phyloP scores from a whole-genome alignment of 257 asterid genomes.

The Gynochthodes officinalis region DNA sequence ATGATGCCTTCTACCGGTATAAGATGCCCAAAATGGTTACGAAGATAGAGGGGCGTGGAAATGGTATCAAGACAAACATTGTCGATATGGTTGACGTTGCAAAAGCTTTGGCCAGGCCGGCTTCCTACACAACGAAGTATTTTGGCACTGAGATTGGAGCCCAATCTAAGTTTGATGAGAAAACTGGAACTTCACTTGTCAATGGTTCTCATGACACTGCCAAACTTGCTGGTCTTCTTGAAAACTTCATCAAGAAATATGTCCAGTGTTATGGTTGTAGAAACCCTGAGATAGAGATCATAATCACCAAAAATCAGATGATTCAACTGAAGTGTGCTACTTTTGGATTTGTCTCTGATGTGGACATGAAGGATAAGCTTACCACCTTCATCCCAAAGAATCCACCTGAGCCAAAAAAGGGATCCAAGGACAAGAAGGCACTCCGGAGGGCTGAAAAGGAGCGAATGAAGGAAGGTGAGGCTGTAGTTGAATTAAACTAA shows the following conservation, averaged over 20 bases:
- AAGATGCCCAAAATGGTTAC: conserved; percentile 43
- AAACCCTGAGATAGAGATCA: conserved; percentile 38
- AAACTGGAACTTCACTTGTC: too few species aligned
- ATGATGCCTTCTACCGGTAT: conserved; percentile 43
- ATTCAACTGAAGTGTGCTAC: conserved; percentile 40
- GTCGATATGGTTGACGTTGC: conserved; percentile 41
- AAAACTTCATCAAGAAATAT: too few species aligned
- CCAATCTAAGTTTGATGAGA: conserved; percentile 40
- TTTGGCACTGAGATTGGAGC: conserved; percentile 44
- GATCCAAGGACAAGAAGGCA: conserved; percentile 34
- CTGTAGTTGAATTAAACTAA: conserved; percentile 38
- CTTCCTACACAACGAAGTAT: conserved; percentile 35
- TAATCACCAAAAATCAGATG: conserved; percentile 35
- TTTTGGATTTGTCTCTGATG: conserved; percentile 39
- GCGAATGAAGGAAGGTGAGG: conserved; percentile 37
- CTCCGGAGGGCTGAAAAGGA: conserved; percentile 40
- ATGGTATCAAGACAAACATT: conserved; percentile 39
- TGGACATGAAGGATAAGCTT: conserved; percentile 39
- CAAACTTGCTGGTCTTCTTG: too few species aligned
- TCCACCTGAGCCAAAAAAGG: conserved; percentile 38
- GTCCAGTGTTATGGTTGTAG: too few species aligned
- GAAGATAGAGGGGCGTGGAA: conserved; percentile 41
- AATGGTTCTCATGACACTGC: too few species aligned
- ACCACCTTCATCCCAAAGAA: conserved; percentile 35
- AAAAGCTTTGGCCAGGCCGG: conserved; percentile 38